Evolutionary conservation across 192 early-diverging fungal species (phyloP), one percentile per base, ranked within the genome.

Genomic region (Backusella macrospora): DNA sequence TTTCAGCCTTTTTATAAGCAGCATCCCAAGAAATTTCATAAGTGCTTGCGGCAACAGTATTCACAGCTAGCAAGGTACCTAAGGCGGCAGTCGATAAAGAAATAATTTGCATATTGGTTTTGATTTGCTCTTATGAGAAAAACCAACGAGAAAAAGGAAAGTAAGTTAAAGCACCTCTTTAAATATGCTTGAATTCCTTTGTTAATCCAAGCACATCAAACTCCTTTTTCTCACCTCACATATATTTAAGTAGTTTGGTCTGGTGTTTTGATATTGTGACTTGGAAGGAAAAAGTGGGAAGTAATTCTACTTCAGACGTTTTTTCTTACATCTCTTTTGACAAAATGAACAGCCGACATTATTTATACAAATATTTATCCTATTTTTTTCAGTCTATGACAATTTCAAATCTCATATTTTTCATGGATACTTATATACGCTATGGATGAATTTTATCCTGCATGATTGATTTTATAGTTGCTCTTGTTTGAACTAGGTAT

Each of bases 1-100:
- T 45, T 39, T 70, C 65, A 14, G 78, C 78, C 40, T 70, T 63
- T 14, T 43, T 37, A 23, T 79, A 75, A 48, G 78, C 73, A 21
- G 34, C 68, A 42, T 67, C 59, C 78, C 78, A 79, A 16, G 70
- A 62, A 15, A 75, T 43, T 21, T 44, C 42, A 44, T 68, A 38
- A n/a, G 14, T 34, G 4, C 37, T 64, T 12, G 62, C 62, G 16
- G 26, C 13, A 64, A 37, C 62, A 1, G 26, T 16, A 38, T 64
- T 64, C 37, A 64, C 5, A 10, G 37, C 29, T 23, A 39, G 16
- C 16, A 64, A 55, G 21, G 23, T 21, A 26, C 49, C 49, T 0
- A 55, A n/a, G 23, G 49, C 49, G 2, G 12, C 49, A 55, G 49
- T 21, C 12, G 49, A 55, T 55, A 55, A 8, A 18, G 49, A 55